phyloP scores from a whole-genome alignment of 116 monocot genomes.

The Papilionanthe hybrid region DNA sequence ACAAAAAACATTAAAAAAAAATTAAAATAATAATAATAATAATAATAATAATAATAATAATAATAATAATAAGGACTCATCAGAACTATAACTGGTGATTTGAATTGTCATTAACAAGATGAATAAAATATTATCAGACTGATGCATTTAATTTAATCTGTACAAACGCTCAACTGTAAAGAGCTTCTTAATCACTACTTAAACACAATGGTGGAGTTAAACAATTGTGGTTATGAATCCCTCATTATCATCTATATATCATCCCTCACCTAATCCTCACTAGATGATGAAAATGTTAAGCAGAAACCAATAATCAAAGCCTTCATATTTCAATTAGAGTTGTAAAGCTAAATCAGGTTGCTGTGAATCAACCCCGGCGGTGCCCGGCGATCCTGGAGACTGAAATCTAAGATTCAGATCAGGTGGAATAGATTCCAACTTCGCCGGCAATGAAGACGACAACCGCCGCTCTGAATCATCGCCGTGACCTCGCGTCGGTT shows the following conservation, averaged over 20 bases:
- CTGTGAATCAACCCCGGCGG: slow-evolving; percentile 33
- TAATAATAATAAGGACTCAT: too few species aligned
- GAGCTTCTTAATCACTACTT: neutral
- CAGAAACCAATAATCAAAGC: slow-evolving; percentile 7
- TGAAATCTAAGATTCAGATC: slow-evolving; percentile 79
- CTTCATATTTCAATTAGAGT: slow-evolving; percentile 36
- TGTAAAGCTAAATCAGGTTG: slow-evolving; percentile 85
- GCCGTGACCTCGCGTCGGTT: neutral
- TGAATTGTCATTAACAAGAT: slow-evolving; percentile 2
- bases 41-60: too few species aligned
- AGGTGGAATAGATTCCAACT: slow-evolving; percentile 36
- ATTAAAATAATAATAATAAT: too few species aligned
- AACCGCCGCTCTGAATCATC: slow-evolving; percentile 13
- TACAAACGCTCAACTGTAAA: slow-evolving; percentile 13
- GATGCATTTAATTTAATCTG: slow-evolving; percentile 39
- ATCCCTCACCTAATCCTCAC: neutral
- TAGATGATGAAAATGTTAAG: neutral
- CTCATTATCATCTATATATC: too few species aligned
- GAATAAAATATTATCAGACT: neutral
- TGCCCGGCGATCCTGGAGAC: slow-evolving; percentile 52
- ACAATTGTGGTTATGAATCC: neutral
- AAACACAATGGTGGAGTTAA: neutral
- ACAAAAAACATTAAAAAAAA: too few species aligned
- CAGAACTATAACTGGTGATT: neutral
- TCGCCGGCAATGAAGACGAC: slow-evolving; percentile 16